These are phyloP conservation scores for Hansfordia pulvinata DNA, from an alignment of 2,329 filamentous ascomycete genomes.

Conservation along the genomic window DNA sequence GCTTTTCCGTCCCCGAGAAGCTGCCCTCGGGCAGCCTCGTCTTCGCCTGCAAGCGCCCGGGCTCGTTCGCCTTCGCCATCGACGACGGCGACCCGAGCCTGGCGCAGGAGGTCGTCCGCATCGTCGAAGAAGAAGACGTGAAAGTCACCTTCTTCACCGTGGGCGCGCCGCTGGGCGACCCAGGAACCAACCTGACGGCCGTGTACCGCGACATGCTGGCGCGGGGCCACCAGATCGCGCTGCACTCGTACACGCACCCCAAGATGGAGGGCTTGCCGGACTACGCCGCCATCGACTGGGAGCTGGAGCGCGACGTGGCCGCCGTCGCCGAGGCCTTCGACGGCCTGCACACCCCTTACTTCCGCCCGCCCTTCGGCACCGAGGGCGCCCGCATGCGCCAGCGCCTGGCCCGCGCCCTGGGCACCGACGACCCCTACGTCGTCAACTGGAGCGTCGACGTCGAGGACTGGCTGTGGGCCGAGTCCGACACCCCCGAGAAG, in stretches of 20 bases:
- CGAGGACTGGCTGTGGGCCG: constrained; percentile 58
- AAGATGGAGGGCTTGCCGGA: constrained; percentile 44
- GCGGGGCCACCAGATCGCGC: constrained; percentile 52
- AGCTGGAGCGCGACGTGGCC: constrained; percentile 41
- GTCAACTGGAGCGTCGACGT: constrained; percentile 59
- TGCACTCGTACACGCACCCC: constrained; percentile 59
- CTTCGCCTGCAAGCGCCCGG: constrained; percentile 51
- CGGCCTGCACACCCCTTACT: constrained; percentile 31
- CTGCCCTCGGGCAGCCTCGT: constrained; percentile 45
- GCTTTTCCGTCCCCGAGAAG: constrained; percentile 41
- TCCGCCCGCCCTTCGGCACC: constrained; percentile 56
- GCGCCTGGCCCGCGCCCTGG: constrained; percentile 38
- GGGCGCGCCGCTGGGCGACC: constrained; percentile 45
- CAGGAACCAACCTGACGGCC: constrained; percentile 43
- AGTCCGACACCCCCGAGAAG: constrained; percentile 46
- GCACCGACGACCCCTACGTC: constrained; percentile 38
- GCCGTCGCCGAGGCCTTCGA: constrained; percentile 27
- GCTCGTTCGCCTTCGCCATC: constrained; percentile 60
- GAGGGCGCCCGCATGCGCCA: constrained; percentile 54
- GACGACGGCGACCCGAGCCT: constrained; percentile 51
- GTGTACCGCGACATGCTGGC: constrained; percentile 50
- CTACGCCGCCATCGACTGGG: constrained; percentile 43
- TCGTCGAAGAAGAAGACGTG: constrained; percentile 46
- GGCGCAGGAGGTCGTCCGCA: constrained; percentile 45
- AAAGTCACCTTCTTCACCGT: constrained; percentile 62